phyloP scores from a whole-genome alignment of 169 alveolate genomes.

The Blepharisma undulans region DNA sequence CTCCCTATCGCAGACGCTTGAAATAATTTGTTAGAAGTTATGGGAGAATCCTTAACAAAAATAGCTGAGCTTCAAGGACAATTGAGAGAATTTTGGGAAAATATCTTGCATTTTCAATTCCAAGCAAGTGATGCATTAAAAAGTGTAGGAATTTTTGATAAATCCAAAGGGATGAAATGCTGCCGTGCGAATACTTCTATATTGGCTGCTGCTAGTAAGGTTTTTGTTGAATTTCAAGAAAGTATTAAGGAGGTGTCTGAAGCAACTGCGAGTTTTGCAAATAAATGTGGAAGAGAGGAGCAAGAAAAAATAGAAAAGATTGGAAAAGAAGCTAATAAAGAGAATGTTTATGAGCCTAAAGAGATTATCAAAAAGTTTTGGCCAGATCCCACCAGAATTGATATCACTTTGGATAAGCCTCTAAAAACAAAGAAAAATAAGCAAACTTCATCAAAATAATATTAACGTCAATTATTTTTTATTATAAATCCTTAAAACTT shows the following conservation, averaged over 20 bases:
- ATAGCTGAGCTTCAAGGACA: background rate
- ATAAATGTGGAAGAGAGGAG: background rate
- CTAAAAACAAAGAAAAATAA: background rate
- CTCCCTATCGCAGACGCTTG: background rate
- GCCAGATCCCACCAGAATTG: slow-evolving; percentile 7
- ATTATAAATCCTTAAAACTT: too few species aligned
- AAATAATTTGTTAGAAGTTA: background rate
- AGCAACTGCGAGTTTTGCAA: background rate
- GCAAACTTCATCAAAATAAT: too few species aligned
- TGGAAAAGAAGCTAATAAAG: slow-evolving; percentile 24
- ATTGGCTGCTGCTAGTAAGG: background rate
- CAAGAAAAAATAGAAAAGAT: background rate
- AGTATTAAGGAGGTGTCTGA: background rate
- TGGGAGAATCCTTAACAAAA: background rate
- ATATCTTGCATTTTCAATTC: background rate
- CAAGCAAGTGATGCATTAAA: background rate
- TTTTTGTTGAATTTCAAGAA: background rate
- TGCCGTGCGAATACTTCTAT: background rate
- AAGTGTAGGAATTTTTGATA: background rate
- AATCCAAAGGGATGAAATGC: background rate
- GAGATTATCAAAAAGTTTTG: background rate
- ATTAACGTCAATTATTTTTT: background rate
- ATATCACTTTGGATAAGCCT: background rate
- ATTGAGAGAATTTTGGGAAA: background rate
- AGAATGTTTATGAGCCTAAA: background rate